Evolutionary conservation across 2,329 filamentous ascomycete species (phyloP), one percentile per base, ranked within the genome.

Genomic region (Malbranchea cinnamomea): DNA sequence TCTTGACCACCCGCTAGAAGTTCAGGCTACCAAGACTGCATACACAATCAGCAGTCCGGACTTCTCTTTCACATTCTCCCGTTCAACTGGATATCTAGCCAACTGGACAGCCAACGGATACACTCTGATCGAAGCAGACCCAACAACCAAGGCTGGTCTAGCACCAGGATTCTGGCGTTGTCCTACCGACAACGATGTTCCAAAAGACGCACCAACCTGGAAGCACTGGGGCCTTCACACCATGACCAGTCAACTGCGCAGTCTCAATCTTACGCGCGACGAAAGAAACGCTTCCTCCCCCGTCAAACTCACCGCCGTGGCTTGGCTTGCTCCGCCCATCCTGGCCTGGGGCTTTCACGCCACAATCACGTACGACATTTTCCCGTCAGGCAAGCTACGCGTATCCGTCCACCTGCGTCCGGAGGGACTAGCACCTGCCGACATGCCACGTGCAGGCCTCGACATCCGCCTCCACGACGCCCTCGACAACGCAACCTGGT

Each of bases 21-120:
- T n/a, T 28, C 32, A 15, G 15, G 37, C 10, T 17, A 24, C 21
- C 21, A 28, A 20, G 38, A 41, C 12, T 39, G 42, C 7, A 10
- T 17, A 31, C 38, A 43, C 67, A 16, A 53, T 69, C 28, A 59
- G 57, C 3, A 45, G 57, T 1, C 41, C 63, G 2, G 39, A 47
- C 33, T 64, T 57, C 15, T 40, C 41, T 6, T 53, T 66, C 31
- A 41, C 12, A n/a, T 31, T 37, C 18, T 33, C 31, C 5, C 31
- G 31, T 4, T 24, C 34, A 10, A 33, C 26, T 7, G 34, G 34
- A n/a, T 12, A 26, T 6, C 23, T 37, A 19, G 25, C 22, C 13
- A 21, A 26, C 28, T 37, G 34, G 34, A 28, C 8, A 6, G 12
- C 18, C 3, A 31, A 31, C 5, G 31, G 31, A 9, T 6, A 27